phyloP scores from a whole-genome alignment of 768 basidiomycete genomes.

The Leccinum sublutescens region DNA sequence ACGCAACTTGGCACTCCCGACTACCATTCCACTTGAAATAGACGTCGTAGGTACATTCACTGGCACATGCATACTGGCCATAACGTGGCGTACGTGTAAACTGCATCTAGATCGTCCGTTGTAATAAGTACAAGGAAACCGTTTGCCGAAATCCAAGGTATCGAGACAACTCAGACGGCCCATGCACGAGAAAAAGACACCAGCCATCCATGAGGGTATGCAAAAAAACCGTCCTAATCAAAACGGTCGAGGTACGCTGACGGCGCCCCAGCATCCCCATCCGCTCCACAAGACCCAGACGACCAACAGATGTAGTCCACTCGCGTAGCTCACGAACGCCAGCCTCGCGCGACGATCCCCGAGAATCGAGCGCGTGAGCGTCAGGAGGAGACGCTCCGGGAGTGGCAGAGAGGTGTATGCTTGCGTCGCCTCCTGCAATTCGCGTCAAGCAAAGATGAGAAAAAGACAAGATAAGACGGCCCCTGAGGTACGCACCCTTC shows the following conservation, averaged over 20 bases:
- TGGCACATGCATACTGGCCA: background rate
- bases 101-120: background rate
- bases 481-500: slow-evolving; percentile 61
- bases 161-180: background rate
- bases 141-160: too few species aligned
- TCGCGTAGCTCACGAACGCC: slow-evolving; percentile 85
- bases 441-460: background rate
- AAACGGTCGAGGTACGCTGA: slow-evolving; percentile 17
- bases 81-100: background rate
- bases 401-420: slow-evolving; percentile 91
- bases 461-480: background rate
- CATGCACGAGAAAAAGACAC: background rate
- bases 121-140: background rate
- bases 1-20: background rate
- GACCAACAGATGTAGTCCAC: slow-evolving; percentile 76
- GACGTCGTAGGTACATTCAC: too few species aligned
- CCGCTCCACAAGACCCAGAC: slow-evolving; percentile 56
- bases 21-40: background rate
- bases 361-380: slow-evolving; percentile 80
- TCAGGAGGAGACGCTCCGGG: slow-evolving; percentile 83
- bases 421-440: slow-evolving; percentile 82
- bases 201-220: too few species aligned
- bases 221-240: background rate
- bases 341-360: slow-evolving; percentile 89
- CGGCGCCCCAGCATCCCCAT: slow-evolving; percentile 62